Conservation (phyloP, 306 rosid species). For the Medicago ruthenica region DNA sequence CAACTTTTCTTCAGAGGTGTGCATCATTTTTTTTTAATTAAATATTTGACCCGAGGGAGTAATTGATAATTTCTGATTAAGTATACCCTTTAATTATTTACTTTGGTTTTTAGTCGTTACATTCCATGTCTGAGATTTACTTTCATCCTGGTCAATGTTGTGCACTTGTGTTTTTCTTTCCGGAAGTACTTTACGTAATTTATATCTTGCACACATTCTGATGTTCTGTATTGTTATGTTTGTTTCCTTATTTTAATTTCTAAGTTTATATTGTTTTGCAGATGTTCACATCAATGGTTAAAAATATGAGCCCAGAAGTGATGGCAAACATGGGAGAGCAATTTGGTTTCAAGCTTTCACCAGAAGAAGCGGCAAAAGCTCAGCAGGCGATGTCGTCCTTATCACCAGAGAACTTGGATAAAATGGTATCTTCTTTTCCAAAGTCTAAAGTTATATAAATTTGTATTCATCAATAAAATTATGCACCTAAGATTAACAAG, state of each 20-base stretch:
- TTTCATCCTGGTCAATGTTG: slow-evolving; percentile 16
- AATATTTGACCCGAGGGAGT: not conserved
- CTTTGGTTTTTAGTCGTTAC: slow-evolving; percentile 12
- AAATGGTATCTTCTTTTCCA: slow-evolving; percentile 64
- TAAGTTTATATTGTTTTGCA: slow-evolving; percentile 50
- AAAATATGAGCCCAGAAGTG: slow-evolving; percentile 96
- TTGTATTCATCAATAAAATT: slow-evolving; percentile 21
- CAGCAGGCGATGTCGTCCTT: slow-evolving; percentile 89
- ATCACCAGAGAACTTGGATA: slow-evolving; percentile 84
- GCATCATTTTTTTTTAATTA: not conserved
- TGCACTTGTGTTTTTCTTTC: slow-evolving; percentile 9
- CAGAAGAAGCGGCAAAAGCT: slow-evolving; percentile 87
- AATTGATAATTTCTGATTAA: slow-evolving; percentile 3
- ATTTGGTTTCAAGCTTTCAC: slow-evolving; percentile 86
- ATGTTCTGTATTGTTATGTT: slow-evolving; percentile 7
- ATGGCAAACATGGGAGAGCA: slow-evolving; percentile 96
- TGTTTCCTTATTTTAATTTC: not conserved
- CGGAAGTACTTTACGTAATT: slow-evolving; percentile 20
- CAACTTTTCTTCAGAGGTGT: not conserved
- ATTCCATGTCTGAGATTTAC: slow-evolving; percentile 21
- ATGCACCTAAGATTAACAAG: slow-evolving; percentile 1
- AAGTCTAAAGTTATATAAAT: not conserved
- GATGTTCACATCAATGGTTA: slow-evolving; percentile 93
- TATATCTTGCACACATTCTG: slow-evolving; percentile 14
- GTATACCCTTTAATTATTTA: slow-evolving; percentile 10